A percentile compares a stretch with the other conserved stretches of the same genome.
These are phyloP conservation scores for Pseudocercospora eumusae DNA, from an alignment of 2,329 filamentous ascomycete genomes.

Conservation along the genomic window DNA sequence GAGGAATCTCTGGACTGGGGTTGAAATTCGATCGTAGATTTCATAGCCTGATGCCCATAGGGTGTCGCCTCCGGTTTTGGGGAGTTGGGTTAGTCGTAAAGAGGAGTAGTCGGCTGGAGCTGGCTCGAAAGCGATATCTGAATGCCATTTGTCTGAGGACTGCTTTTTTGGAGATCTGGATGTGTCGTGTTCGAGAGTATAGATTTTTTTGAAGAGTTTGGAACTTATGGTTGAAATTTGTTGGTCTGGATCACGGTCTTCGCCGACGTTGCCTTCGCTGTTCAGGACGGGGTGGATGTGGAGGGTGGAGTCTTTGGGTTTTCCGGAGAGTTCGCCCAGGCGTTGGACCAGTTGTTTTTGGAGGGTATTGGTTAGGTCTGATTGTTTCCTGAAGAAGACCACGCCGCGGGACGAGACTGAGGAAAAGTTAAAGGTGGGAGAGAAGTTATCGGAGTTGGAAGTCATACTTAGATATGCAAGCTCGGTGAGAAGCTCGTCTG, in stretches of 20 bases:
- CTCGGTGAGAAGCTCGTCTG: conserved; percentile 43
- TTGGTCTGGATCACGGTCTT: conserved; percentile 35
- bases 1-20: conserved; percentile 59
- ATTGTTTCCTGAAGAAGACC: conserved; percentile 66
- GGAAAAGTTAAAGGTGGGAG: not conserved
- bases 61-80: conserved; percentile 58
- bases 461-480: conserved; percentile 59
- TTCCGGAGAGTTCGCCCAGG: conserved; percentile 61
- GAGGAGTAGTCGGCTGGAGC: conserved; percentile 65
- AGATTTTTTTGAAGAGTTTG: conserved; percentile 40
- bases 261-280: conserved; percentile 45
- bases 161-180: conserved; percentile 52
- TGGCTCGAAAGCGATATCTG: conserved; percentile 66
- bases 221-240: conserved; percentile 46
- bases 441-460: not conserved
- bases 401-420: conserved; percentile 68
- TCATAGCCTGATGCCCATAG: conserved; percentile 70
- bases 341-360: conserved; percentile 64
- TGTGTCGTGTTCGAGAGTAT: conserved; percentile 45
- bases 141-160: conserved; percentile 51
- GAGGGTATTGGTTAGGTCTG: conserved; percentile 61
- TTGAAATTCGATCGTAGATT: conserved; percentile 64
- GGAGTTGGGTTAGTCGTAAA: conserved; percentile 59
- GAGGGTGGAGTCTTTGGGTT: conserved; percentile 57
- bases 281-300: conserved; percentile 64